phyloP scores from a whole-genome alignment of 2,329 filamentous ascomycete species.

The Torrubiella hemipterigena region DNA sequence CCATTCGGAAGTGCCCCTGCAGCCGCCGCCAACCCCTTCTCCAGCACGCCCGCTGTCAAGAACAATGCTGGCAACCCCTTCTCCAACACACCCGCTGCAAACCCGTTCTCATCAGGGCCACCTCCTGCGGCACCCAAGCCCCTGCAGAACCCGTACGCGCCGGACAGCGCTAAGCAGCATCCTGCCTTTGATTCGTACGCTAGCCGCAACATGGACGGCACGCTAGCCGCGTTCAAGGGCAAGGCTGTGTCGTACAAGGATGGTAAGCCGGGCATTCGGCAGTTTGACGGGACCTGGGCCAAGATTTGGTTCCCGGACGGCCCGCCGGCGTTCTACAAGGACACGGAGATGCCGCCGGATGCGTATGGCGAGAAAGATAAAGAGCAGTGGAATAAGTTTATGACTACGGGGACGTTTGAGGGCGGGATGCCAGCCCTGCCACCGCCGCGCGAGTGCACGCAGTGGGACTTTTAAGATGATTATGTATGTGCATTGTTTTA shows the following conservation, averaged over 20 bases:
- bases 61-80: no score
- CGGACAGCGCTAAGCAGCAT: slow-evolving; percentile 30
- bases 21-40: slow-evolving; percentile 13
- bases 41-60: slow-evolving; percentile 5
- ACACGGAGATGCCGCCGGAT: slow-evolving; percentile 47
- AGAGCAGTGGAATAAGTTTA: slow-evolving; percentile 52
- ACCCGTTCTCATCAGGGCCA: slow-evolving; percentile 16
- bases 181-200: slow-evolving; percentile 31
- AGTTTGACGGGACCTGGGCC: slow-evolving; percentile 41
- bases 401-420: slow-evolving; percentile 55
- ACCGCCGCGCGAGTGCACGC: slow-evolving; percentile 63
- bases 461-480: slow-evolving; percentile 53
- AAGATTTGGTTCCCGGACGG: slow-evolving; percentile 67
- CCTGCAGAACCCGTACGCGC: slow-evolving; percentile 27
- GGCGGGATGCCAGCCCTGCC: slow-evolving; percentile 66
- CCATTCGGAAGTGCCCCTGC: slow-evolving; percentile 1
- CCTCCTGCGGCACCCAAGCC: slow-evolving; percentile 10
- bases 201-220: slow-evolving; percentile 26
- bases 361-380: slow-evolving; percentile 48
- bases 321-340: slow-evolving; percentile 48
- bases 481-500: no score
- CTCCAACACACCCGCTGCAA: slow-evolving; percentile 10
- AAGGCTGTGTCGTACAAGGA: slow-evolving; percentile 47
- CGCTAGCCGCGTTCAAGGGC: slow-evolving; percentile 49
- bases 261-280: slow-evolving; percentile 34